Evolutionary conservation across 768 basidiomycete genomes (phyloP).

Genomic region (Kwoniella shandongensis): DNA sequence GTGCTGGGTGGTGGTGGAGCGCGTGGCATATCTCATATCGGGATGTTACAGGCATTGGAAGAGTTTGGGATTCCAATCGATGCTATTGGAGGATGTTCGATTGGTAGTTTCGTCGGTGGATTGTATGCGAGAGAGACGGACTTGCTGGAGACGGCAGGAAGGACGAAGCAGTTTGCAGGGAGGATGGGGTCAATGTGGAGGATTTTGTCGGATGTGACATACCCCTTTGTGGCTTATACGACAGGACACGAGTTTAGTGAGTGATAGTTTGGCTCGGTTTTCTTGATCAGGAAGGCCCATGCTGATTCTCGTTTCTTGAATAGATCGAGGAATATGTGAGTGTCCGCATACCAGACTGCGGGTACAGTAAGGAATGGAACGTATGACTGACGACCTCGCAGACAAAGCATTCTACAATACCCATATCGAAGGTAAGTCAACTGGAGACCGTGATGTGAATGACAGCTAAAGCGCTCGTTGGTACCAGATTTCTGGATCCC

Average conservation of each 20-base stretch:
- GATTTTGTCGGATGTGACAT: conserved; percentile 89
- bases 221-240: conserved; percentile 87
- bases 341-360: conserved; percentile 55
- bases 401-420: conserved; percentile 83
- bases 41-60: conserved; percentile 86
- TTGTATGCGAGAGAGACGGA: conserved; percentile 94
- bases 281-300: not conserved
- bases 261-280: conserved; percentile 9
- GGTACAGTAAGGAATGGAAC: not conserved
- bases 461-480: not conserved
- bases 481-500: conserved; percentile 90
- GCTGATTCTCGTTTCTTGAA: not conserved
- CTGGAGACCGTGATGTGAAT: not conserved
- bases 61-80: conserved; percentile 93
- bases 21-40: conserved; percentile 77
- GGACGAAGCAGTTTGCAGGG: conserved; percentile 83
- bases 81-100: conserved; percentile 75
- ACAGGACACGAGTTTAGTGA: conserved; percentile 61
- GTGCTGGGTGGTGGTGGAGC: conserved; percentile 98
- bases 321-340: conserved; percentile 92
- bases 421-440: conserved; percentile 59
- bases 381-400: conserved; percentile 18
- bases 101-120: conserved; percentile 88
- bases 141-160: conserved; percentile 75
- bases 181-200: conserved; percentile 94